A percentile compares a stretch with the other conserved stretches of the same genome.
Evolutionary conservation across 108 stramenopile genomes (phyloP).

Genomic region (Pseudonitzschia pungens): DNA sequence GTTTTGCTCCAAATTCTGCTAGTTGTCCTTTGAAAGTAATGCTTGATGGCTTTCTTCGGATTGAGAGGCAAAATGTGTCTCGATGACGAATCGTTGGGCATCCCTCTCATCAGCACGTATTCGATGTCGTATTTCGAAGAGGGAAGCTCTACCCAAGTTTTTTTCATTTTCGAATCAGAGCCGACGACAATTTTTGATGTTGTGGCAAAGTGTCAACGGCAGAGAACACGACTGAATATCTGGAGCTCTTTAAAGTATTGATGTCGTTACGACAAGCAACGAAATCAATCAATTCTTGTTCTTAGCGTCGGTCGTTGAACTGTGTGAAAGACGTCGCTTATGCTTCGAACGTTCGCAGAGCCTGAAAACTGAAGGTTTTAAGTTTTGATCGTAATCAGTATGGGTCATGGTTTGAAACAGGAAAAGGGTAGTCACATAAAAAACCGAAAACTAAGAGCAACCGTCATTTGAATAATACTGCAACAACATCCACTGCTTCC

Average conservation of each 20-base stretch:
- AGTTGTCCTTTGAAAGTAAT: not conserved
- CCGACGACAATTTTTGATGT: not conserved
- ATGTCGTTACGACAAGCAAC: not conserved
- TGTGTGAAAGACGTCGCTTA: not conserved
- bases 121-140: conserved; percentile 16
- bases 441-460: not conserved
- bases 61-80: not conserved
- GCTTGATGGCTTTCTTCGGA: conserved; percentile 14
- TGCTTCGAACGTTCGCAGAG: not conserved
- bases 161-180: conserved; percentile 11
- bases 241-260: not conserved
- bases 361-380: not conserved
- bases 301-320: not conserved
- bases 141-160: conserved; percentile 20
- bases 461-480: not conserved
- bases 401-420: not conserved
- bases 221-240: not conserved
- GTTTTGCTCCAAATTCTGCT: conserved; percentile 11
- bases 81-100: not conserved
- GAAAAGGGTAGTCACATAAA: not conserved
- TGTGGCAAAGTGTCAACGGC: not conserved
- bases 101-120: conserved; percentile 4
- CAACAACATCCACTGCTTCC: not conserved
- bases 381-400: not conserved
- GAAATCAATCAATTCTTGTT: not conserved